These are phyloP conservation scores for Hanseniaspora taiwanica DNA, from an alignment of 805 yeast genomes.

Conservation along the genomic window DNA sequence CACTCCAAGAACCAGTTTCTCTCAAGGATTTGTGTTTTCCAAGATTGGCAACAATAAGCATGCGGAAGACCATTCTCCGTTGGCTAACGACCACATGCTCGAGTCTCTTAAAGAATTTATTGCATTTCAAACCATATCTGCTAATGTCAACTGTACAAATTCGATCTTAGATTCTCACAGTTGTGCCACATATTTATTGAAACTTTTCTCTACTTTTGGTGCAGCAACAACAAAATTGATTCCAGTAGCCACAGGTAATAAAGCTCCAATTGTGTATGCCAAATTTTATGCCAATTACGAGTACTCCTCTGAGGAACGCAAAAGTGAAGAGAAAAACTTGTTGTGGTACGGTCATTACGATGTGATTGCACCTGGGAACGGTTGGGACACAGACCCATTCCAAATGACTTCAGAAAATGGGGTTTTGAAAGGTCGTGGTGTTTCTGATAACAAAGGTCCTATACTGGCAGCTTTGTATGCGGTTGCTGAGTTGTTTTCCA, in stretches of 20 bases:
- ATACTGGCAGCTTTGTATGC: constrained; percentile 75
- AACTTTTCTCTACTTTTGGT: constrained; percentile 54
- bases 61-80: constrained; percentile 1
- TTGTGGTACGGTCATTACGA: constrained; percentile 96
- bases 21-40: not conserved
- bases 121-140: constrained; percentile 65
- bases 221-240: constrained; percentile 52
- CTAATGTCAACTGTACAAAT: constrained; percentile 38
- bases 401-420: constrained; percentile 67
- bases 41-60: constrained; percentile 6
- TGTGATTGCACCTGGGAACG: constrained; percentile 62
- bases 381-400: constrained; percentile 78
- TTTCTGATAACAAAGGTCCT: constrained; percentile 92
- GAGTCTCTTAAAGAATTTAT: constrained; percentile 48
- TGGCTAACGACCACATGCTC: constrained; percentile 51
- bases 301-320: no score
- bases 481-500: constrained; percentile 54
- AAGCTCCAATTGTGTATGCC: constrained; percentile 75
- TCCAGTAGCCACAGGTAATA: constrained; percentile 50
- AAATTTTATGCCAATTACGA: constrained; percentile 49
- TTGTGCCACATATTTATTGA: constrained; percentile 66
- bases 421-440: constrained; percentile 82
- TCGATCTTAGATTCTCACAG: constrained; percentile 69
- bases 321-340: constrained; percentile 29
- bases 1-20: no score